These are phyloP conservation scores for Arthrobotrys entomopaga DNA, from an alignment of 2,329 filamentous ascomycete genomes.

Conservation along the genomic window DNA sequence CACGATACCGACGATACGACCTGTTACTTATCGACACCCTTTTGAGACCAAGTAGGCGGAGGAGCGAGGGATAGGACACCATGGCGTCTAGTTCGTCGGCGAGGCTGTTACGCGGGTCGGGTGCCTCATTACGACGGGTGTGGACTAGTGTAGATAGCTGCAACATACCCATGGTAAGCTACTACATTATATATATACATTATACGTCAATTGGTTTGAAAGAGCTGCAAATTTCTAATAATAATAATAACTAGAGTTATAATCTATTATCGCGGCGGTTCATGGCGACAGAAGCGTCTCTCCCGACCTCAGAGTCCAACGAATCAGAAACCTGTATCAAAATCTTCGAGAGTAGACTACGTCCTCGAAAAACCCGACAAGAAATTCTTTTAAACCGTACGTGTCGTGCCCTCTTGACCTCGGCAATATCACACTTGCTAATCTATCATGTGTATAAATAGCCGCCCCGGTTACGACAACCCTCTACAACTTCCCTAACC, in stretches of 20 bases:
- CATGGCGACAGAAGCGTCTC: conserved; percentile 43
- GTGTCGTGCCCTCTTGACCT: not conserved
- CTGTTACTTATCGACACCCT: conserved; percentile 1
- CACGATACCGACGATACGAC: not conserved
- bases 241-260: conserved; percentile 27
- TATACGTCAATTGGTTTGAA: not conserved
- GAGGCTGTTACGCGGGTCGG: conserved; percentile 43
- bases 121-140: conserved; percentile 36
- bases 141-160: conserved; percentile 25
- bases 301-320: conserved; percentile 22
- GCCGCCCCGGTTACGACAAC: conserved; percentile 74
- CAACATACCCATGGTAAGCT: conserved; percentile 23
- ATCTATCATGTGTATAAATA: conserved; percentile 11
- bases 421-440: not conserved
- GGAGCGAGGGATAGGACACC: conserved; percentile 3
- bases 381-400: conserved; percentile 45
- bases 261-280: conserved; percentile 44
- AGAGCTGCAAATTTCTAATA: no score
- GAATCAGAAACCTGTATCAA: conserved; percentile 25
- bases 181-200: not conserved
- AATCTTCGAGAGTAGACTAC: conserved; percentile 35
- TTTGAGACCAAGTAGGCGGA: conserved; percentile 14
- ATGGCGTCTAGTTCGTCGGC: conserved; percentile 53
- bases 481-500: conserved; percentile 86
- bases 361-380: conserved; percentile 21